These are phyloP conservation scores for Oleoguttula mirabilis DNA, from an alignment of 495 filamentous ascomycete genomes.

Conservation along the genomic window DNA sequence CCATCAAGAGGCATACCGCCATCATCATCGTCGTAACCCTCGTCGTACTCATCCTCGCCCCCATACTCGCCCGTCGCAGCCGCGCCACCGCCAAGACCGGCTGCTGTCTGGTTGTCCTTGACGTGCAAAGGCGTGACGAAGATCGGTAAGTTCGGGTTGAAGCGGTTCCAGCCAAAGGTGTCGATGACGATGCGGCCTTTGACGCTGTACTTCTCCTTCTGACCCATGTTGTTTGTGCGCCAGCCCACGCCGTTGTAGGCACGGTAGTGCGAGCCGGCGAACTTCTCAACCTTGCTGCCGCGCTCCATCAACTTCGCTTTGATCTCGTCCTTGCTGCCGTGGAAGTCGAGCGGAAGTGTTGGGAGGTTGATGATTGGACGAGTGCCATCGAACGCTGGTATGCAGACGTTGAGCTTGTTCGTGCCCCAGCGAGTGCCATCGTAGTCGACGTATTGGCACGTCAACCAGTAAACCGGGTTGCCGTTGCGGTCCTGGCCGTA, in stretches of 20 bases:
- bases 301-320: slow-evolving; percentile 26
- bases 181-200: slow-evolving; percentile 47
- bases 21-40: slow-evolving; percentile 22
- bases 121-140: slow-evolving; percentile 22
- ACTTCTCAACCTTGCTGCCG: slow-evolving; percentile 29
- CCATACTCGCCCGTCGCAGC: neutral
- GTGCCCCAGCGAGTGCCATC: slow-evolving; percentile 49
- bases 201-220: slow-evolving; percentile 37
- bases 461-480: slow-evolving; percentile 27
- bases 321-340: slow-evolving; percentile 35
- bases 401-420: slow-evolving; percentile 30
- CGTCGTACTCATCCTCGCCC: slow-evolving; percentile 22
- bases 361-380: slow-evolving; percentile 42
- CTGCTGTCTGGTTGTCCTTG: slow-evolving; percentile 16
- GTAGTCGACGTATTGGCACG: slow-evolving; percentile 43
- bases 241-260: slow-evolving; percentile 43
- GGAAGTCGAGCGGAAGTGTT: slow-evolving; percentile 46
- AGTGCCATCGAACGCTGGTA: slow-evolving; percentile 45
- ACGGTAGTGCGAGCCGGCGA: slow-evolving; percentile 52
- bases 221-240: slow-evolving; percentile 19
- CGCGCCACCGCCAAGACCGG: slow-evolving; percentile 1
- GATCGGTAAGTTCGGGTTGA: slow-evolving; percentile 29
- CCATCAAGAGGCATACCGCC: slow-evolving; percentile 31
- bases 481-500: slow-evolving; percentile 27
- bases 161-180: slow-evolving; percentile 34